phyloP scores from a whole-genome alignment of 1,139 yeast species.

The Pichiaceae sp. region DNA sequence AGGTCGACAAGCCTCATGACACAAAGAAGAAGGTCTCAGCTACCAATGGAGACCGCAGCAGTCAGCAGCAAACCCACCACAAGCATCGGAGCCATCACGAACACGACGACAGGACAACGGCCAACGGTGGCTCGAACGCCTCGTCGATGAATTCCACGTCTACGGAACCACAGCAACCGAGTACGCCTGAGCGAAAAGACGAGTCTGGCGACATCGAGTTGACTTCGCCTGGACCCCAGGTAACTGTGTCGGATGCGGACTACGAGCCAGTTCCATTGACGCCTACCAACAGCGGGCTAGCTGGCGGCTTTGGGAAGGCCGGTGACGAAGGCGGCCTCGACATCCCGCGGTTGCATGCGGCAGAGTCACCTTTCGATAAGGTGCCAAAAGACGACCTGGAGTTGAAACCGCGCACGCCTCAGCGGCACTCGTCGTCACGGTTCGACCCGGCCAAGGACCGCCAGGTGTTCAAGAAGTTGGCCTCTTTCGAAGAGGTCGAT shows the following conservation, averaged over 20 bases:
- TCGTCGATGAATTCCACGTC: conserved; percentile 2
- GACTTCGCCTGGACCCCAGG: background rate
- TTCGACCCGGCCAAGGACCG: conserved; percentile 73
- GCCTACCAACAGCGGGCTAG: background rate
- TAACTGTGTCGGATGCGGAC: background rate
- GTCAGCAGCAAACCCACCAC: background rate
- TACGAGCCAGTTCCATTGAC: conserved; percentile 2
- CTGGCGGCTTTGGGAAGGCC: background rate
- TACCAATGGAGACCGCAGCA: too few species aligned
- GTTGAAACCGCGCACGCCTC: conserved; percentile 53
- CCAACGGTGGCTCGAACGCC: conserved; percentile 3
- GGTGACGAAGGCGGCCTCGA: conserved; percentile 14
- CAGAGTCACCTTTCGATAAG: conserved; percentile 23
- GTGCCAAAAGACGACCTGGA: conserved; percentile 42
- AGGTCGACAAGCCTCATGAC: conserved; percentile 10
- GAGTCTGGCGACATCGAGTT: background rate
- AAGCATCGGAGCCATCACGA: conserved; percentile 2
- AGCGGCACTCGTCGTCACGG: conserved; percentile 88
- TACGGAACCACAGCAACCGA: background rate
- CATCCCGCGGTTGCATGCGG: conserved; percentile 19
- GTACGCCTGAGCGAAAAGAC: background rate
- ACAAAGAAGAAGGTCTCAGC: background rate
- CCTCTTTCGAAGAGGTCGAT: conserved; percentile 83
- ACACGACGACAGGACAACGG: conserved; percentile 1
- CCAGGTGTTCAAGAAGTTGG: conserved; percentile 72